Evolutionary conservation across 2,329 filamentous ascomycete species (phyloP), one percentile per base, ranked within the genome.

Genomic region (Didymosphaeria variabile): DNA sequence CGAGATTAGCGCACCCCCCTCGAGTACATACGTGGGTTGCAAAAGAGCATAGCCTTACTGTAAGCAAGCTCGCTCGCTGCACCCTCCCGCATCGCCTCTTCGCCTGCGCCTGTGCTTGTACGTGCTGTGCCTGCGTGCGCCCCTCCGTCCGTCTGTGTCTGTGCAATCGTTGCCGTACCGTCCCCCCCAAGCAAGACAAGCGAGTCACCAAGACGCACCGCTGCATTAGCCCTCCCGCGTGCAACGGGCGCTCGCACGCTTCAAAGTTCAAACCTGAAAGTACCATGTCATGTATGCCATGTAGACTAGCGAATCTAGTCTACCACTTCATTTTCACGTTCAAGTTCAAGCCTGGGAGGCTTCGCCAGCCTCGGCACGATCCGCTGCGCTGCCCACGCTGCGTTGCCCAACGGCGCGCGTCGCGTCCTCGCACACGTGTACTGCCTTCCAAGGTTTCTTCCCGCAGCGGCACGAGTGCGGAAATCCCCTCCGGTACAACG

Each of bases 141-240:
- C 4, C 6, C 4, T 29, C 4, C 26, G 26, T 6, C 26, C 26
- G 6, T 29, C 26, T 29, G 6, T 6, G 26, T 29, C 26, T 29
- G 26, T 29, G 26, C 26, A 29, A 29, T 29, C 26, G 26, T 2
- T 29, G 26, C 50, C 17, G 36, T 40, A 32, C 32, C 34, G 17
- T 23, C 29, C 47, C 47, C 4, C n/a, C 15, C 47, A 50, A 52
- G 49, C 32, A 32, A 38, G 32, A 21, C 32, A 53, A 40, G 17
- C 5, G 7, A 19, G 6, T 3, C 7, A 8, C 4, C 26, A 29
- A 29, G 26, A 17, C 36, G 36, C 36, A 17, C 50, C 34, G 40
- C 51, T 44, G 51, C 51, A 54, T 54, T 54, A 54, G 51, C 51
- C 38, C 51, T 54, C 38, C 51, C 51, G 51, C 51, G 51, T 54